Evolutionary conservation across 1,284 basidiomycete species (phyloP).

Genomic region (Irpex rosettiformis): DNA sequence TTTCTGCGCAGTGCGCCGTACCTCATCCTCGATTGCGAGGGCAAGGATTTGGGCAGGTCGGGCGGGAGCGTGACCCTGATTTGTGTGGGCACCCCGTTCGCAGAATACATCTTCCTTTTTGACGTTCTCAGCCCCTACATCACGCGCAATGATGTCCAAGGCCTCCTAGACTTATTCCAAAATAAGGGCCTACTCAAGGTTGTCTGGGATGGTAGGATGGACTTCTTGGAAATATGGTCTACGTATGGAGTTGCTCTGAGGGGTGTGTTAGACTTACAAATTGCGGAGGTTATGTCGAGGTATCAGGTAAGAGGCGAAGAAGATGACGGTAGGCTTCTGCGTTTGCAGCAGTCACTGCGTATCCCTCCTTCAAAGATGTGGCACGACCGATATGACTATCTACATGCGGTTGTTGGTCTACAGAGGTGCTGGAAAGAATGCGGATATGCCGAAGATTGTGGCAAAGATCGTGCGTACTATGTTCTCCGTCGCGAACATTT

Average conservation of each 20-base stretch:
- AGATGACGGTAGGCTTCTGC: slow-evolving; percentile 26
- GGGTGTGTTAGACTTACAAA: slow-evolving; percentile 38
- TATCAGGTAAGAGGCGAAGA: slow-evolving; percentile 28
- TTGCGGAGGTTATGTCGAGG: slow-evolving; percentile 33
- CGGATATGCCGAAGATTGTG: slow-evolving; percentile 16
- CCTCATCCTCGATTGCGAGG: slow-evolving; percentile 30
- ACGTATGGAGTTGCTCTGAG: slow-evolving; percentile 29
- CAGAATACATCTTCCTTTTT: slow-evolving; percentile 38
- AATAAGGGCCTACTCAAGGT: slow-evolving; percentile 33
- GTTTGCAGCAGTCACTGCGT: slow-evolving; percentile 26
- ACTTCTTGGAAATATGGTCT: slow-evolving; percentile 35
- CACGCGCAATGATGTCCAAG: slow-evolving; percentile 20
- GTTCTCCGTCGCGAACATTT: background rate
- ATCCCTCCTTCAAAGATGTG: slow-evolving; percentile 17
- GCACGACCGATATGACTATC: slow-evolving; percentile 24
- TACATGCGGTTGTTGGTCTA: slow-evolving; percentile 29
- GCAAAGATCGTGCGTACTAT: slow-evolving; percentile 28
- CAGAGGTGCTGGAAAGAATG: slow-evolving; percentile 22
- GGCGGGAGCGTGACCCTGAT: slow-evolving; percentile 39
- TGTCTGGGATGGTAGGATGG: slow-evolving; percentile 44
- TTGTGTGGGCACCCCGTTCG: slow-evolving; percentile 36
- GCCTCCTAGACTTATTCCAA: slow-evolving; percentile 28
- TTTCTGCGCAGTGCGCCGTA: slow-evolving; percentile 16
- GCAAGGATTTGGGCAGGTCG: slow-evolving; percentile 33
- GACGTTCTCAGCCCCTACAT: slow-evolving; percentile 31